These are phyloP conservation scores for Solioccasus polychromus DNA, from an alignment of 768 basidiomycete species.

Conservation along the genomic window DNA sequence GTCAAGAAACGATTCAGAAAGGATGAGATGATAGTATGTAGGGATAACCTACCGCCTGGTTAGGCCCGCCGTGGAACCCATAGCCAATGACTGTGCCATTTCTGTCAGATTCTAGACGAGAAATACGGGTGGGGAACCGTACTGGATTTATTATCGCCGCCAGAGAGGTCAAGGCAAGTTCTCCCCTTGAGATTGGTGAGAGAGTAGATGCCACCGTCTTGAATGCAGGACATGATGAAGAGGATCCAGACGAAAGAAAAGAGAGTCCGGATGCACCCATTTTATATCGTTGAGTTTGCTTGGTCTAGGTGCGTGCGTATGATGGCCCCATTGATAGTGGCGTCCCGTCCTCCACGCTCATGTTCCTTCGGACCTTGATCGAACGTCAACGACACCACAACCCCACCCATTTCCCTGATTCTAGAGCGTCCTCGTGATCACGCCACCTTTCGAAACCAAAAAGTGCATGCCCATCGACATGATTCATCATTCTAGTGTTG, in stretches of 20 bases:
- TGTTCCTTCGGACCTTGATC: too few species aligned
- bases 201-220: conserved; percentile 39
- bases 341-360: too few species aligned
- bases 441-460: neutral
- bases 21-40: neutral
- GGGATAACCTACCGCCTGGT: conserved; percentile 45
- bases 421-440: too few species aligned
- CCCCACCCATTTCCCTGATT: too few species aligned
- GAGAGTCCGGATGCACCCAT: neutral
- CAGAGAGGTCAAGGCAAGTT: conserved; percentile 56
- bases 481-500: conserved; percentile 13
- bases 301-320: too few species aligned
- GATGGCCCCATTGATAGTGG: too few species aligned
- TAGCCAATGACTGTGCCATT: conserved; percentile 57
- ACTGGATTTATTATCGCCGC: conserved; percentile 47
- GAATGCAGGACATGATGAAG: conserved; percentile 24
- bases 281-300: too few species aligned
- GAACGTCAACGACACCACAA: too few species aligned
- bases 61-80: conserved; percentile 38
- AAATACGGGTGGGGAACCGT: conserved; percentile 11
- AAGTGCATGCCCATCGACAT: conserved; percentile 9
- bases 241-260: neutral
- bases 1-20: too few species aligned
- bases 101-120: neutral
- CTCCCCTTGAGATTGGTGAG: conserved; percentile 51